Percentiles rank a stretch among this genome's conserved stretches.
Conservation (phyloP, 306 rosid genomes). For the Oemleria cerasiformis region DNA sequence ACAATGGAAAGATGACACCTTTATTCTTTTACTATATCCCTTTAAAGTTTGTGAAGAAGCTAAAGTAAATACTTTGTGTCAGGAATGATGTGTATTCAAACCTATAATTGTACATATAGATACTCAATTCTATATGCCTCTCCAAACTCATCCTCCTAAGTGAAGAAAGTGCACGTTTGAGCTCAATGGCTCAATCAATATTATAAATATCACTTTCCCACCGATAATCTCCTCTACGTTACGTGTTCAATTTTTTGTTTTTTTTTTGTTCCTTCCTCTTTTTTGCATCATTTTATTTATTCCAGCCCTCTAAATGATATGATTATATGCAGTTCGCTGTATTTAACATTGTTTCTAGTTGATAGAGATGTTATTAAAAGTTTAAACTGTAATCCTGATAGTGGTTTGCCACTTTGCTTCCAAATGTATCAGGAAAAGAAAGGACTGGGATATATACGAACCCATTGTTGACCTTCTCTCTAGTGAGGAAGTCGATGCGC, state of each 20-base stretch:
- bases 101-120: neutral
- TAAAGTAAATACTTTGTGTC: neutral
- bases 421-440: constrained; percentile 78
- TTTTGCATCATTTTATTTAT: neutral
- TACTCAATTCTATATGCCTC: neutral
- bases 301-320: neutral
- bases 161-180: neutral
- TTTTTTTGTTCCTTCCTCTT: neutral
- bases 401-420: constrained; percentile 21
- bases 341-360: neutral
- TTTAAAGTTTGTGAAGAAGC: neutral
- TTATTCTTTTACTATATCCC: neutral
- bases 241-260: neutral
- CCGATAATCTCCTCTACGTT: neutral
- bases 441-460: constrained; percentile 92
- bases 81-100: neutral
- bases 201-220: neutral
- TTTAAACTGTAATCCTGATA: constrained; percentile 4
- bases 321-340: neutral
- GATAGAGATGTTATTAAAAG: neutral
- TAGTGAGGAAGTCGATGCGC: constrained; percentile 89
- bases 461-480: constrained; percentile 92
- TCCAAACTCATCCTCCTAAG: neutral
- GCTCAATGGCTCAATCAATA: neutral
- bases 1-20: neutral